phyloP scores from a whole-genome alignment of 163 green algal species.

The Scenedesmus sp. region DNA sequence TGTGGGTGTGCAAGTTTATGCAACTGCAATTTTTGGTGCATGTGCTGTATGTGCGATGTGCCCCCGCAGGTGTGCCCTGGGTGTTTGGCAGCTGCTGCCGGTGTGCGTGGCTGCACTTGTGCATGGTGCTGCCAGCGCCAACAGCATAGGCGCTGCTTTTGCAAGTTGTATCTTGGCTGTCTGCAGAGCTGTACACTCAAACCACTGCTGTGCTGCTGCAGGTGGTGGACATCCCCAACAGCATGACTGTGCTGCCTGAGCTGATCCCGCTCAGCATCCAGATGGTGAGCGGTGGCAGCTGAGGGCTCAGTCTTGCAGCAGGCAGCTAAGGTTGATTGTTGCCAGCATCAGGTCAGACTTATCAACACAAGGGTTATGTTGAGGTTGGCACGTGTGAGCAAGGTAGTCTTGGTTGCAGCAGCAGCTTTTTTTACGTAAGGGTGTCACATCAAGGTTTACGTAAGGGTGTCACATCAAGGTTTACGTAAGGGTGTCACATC shows the following conservation, averaged over 20 bases:
- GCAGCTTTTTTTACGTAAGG: too few species aligned
- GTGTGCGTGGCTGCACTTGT: background rate
- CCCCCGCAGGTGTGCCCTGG: background rate
- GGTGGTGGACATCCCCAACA: slow-evolving; percentile 98
- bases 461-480: too few species aligned
- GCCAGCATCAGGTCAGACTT: too few species aligned
- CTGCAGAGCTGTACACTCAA: background rate
- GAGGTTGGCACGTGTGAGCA: background rate
- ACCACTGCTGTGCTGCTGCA: slow-evolving; percentile 46
- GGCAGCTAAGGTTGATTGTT: background rate
- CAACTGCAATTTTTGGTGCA: background rate
- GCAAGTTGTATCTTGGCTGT: too few species aligned
- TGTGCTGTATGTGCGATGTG: background rate
- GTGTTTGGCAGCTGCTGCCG: background rate
- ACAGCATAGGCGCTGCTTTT: background rate
- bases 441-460: too few species aligned
- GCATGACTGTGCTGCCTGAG: slow-evolving; percentile 98
- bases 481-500: too few species aligned
- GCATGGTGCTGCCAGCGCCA: background rate
- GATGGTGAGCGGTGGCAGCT: slow-evolving; percentile 71
- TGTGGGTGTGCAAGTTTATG: background rate
- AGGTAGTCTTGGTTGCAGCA: background rate
- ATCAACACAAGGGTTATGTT: background rate
- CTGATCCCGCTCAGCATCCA: slow-evolving; percentile 93
- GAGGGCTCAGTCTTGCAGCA: background rate